Evolutionary conservation across 352 stramenopile genomes (phyloP).

Genomic region (Phytophthora hybrid): DNA sequence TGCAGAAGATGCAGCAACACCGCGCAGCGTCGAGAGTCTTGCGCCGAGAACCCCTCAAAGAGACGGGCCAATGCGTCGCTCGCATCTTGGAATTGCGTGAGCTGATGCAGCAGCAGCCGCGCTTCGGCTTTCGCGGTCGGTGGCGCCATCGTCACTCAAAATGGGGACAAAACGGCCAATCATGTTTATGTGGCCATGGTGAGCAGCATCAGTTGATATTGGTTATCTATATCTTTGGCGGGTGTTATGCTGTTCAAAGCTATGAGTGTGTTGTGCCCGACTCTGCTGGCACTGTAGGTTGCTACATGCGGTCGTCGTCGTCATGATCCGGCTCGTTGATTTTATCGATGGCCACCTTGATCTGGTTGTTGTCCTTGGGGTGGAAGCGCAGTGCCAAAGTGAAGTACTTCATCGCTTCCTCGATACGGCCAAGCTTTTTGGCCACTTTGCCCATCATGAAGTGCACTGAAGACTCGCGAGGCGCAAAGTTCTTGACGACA

Average conservation of each 20-base stretch:
- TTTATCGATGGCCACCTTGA: slow-evolving; percentile 96
- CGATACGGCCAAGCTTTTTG: slow-evolving; percentile 86
- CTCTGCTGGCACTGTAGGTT: neutral
- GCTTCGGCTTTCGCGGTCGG: slow-evolving; percentile 43
- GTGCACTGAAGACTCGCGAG: slow-evolving; percentile 96
- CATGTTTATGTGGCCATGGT: slow-evolving; percentile 30
- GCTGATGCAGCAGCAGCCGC: slow-evolving; percentile 52
- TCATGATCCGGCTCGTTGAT: slow-evolving; percentile 79
- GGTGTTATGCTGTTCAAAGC: neutral
- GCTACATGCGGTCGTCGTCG: slow-evolving; percentile 62
- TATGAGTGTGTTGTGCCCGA: neutral
- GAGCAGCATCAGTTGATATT: slow-evolving; percentile 10
- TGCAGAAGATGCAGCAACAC: slow-evolving; percentile 57
- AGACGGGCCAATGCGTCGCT: slow-evolving; percentile 53
- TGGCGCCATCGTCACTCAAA: slow-evolving; percentile 14
- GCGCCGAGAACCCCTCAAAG: slow-evolving; percentile 45
- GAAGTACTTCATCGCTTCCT: slow-evolving; percentile 97
- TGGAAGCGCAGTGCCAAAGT: slow-evolving; percentile 97
- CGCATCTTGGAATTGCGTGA: slow-evolving; percentile 72
- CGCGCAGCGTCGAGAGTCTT: slow-evolving; percentile 21
- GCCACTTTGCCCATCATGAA: slow-evolving; percentile 97
- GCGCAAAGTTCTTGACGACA: slow-evolving; percentile 92
- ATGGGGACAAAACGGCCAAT: slow-evolving; percentile 25
- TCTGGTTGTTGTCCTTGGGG: slow-evolving; percentile 97
- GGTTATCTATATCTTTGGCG: slow-evolving; percentile 38